Conservation (phyloP, 257 asterid genomes). For the Mitragyna speciosa region DNA sequence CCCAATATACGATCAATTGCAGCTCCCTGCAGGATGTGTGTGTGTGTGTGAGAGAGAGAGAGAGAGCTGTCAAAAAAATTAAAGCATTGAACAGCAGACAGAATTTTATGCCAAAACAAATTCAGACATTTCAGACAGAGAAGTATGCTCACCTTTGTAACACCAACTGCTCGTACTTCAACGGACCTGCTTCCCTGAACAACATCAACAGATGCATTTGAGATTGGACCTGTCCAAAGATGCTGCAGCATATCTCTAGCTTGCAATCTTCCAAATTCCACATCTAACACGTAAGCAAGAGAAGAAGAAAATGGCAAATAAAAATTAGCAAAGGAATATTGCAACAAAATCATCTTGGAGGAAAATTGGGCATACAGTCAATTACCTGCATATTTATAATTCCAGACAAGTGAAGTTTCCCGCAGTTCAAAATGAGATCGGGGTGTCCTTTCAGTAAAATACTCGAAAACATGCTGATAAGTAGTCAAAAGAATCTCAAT, state of each 20-base stretch:
- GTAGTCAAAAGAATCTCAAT: constrained; percentile 21
- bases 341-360: constrained; percentile 15
- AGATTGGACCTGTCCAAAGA: constrained; percentile 97
- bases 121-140: not conserved
- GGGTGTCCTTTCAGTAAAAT: constrained; percentile 97
- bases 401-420: constrained; percentile 95
- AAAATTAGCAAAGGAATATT: constrained; percentile 6
- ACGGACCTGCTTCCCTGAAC: constrained; percentile 93
- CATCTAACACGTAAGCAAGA: constrained; percentile 43
- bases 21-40: constrained; percentile 60
- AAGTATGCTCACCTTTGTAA: constrained; percentile 68
- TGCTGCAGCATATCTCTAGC: constrained; percentile 99
- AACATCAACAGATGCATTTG: constrained; percentile 92
- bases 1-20: constrained; percentile 92
- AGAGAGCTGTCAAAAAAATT: not conserved
- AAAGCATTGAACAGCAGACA: not conserved
- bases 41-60: not conserved
- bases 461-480: constrained; percentile 88
- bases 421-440: constrained; percentile 85
- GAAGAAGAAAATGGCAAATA: constrained; percentile 10
- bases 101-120: not conserved
- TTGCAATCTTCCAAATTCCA: constrained; percentile 95
- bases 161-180: constrained; percentile 97
- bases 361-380: constrained; percentile 12
- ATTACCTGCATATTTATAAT: constrained; percentile 91